Conservation (phyloP, 2,329 filamentous ascomycete species). For the Pleomassaria siparia region DNA sequence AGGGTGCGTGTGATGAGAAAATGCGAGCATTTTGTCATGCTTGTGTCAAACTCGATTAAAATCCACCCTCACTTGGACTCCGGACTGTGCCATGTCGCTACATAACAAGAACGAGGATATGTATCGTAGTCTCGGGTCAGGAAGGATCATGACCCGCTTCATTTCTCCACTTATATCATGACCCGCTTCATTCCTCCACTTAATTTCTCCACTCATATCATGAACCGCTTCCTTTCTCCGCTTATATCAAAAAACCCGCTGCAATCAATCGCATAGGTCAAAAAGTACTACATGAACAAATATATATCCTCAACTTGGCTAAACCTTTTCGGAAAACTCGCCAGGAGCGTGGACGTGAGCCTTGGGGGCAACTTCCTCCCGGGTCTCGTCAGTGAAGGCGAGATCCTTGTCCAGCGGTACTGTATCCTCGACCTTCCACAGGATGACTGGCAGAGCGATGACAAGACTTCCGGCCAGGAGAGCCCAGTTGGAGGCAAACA, state of each 20-base stretch:
- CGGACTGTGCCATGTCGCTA: too few relatives aligned
- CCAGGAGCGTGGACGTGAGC: slow-evolving; percentile 14
- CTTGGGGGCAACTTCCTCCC: slow-evolving; percentile 63
- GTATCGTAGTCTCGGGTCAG: too few relatives aligned
- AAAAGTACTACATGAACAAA: not conserved
- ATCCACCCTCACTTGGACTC: too few relatives aligned
- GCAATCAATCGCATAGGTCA: not conserved
- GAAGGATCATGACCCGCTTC: too few relatives aligned
- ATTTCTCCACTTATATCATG: too few relatives aligned
- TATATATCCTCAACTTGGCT: not conserved
- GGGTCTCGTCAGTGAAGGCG: slow-evolving; percentile 79
- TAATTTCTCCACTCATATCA: too few relatives aligned
- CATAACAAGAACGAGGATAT: not conserved
- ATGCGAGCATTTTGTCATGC: too few relatives aligned
- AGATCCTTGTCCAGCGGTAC: slow-evolving; percentile 80
- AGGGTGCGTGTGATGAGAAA: too few relatives aligned
- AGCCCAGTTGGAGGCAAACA: slow-evolving; percentile 77
- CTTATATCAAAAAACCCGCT: too few relatives aligned
- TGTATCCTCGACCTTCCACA: slow-evolving; percentile 78
- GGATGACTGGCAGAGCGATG: slow-evolving; percentile 76
- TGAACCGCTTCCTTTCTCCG: too few relatives aligned
- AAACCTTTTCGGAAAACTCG: slow-evolving; percentile 32
- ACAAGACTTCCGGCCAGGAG: slow-evolving; percentile 73
- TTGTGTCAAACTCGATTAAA: too few relatives aligned
- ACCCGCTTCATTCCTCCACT: too few relatives aligned